Conservation (phyloP, 106 monocot species). For the Platanthera zijinensis region DNA sequence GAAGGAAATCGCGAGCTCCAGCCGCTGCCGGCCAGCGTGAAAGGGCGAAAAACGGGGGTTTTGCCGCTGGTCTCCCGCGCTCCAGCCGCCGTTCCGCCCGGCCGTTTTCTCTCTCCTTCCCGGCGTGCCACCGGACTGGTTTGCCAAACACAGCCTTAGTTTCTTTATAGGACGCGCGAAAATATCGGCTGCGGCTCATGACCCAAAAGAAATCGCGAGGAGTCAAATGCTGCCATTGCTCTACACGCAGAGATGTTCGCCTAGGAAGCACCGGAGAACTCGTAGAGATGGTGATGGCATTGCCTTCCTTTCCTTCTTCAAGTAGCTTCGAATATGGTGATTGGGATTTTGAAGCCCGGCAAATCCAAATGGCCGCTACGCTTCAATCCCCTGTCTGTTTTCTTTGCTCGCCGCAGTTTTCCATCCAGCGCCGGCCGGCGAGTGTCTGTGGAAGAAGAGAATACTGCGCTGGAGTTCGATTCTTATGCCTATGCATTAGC, state of each 20-base stretch:
- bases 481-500: constrained; percentile 34
- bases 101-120: too few relatives aligned
- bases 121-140: too few relatives aligned
- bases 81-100: too few relatives aligned
- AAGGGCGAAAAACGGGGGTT: too few relatives aligned
- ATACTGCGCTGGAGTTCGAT: constrained; percentile 12
- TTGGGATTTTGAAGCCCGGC: not conserved
- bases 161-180: too few relatives aligned
- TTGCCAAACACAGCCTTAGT: too few relatives aligned
- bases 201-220: not conserved
- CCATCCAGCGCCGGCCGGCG: not conserved
- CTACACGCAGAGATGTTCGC: not conserved
- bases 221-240: not conserved
- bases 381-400: not conserved
- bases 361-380: constrained; percentile 14
- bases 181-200: not conserved
- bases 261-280: not conserved
- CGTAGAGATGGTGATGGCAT: not conserved
- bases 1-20: too few relatives aligned
- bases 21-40: too few relatives aligned
- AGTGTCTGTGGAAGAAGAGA: not conserved
- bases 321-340: not conserved
- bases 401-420: not conserved
- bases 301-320: not conserved
- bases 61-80: too few relatives aligned